phyloP scores from a whole-genome alignment of 2,329 filamentous ascomycete genomes.

The Hypoxylon sp. region DNA sequence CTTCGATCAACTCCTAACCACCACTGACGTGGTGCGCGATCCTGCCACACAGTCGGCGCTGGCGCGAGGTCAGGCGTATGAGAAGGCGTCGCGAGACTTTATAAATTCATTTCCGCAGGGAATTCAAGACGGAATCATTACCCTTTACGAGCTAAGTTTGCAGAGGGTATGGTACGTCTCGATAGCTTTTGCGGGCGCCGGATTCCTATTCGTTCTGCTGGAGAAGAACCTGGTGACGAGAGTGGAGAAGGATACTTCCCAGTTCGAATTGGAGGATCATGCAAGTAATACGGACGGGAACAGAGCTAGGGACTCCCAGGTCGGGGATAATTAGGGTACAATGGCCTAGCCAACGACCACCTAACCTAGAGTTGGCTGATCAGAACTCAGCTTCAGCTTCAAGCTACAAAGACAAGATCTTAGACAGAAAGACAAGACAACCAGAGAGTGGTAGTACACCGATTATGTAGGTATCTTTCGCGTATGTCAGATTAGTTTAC shows the following conservation, averaged over 20 bases:
- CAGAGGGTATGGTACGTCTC: constrained; percentile 4
- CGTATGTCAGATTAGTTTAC: no score
- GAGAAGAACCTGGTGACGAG: background rate
- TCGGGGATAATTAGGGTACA: background rate
- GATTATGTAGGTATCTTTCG: no score
- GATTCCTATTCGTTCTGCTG: background rate
- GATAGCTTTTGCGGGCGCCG: constrained; percentile 1
- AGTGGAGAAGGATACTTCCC: background rate
- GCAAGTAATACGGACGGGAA: background rate
- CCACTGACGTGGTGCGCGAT: background rate
- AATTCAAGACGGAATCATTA: background rate
- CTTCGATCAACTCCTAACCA: constrained; percentile 26
- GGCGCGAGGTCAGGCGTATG: background rate
- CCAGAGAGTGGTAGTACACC: no score
- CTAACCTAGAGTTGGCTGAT: no score
- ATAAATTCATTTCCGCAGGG: background rate
- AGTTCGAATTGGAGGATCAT: background rate
- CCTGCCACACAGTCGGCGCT: background rate
- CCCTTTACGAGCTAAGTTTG: background rate
- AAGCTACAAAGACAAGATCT: no score
- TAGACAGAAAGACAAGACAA: no score
- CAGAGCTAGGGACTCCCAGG: background rate
- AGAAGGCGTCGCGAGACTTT: background rate
- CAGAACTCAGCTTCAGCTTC: no score
- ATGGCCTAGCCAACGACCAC: background rate